Evolutionary conservation across 2,329 filamentous ascomycete genomes (phyloP), one percentile per base, ranked within the genome.

Genomic region (Aspergillus quadrilineatus): DNA sequence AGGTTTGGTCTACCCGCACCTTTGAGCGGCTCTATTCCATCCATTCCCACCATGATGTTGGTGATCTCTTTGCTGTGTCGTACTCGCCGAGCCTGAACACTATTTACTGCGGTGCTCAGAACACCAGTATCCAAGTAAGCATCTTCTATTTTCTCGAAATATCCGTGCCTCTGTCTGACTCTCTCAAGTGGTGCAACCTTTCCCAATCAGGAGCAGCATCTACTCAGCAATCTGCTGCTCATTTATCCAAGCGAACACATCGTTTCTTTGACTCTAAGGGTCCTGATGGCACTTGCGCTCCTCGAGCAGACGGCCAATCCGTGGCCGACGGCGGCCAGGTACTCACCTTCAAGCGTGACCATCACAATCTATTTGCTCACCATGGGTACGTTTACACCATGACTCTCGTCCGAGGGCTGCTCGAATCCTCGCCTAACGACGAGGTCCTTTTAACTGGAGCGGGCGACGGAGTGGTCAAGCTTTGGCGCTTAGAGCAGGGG

Each of bases 331-430:
- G 85, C 43, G 86, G 86, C 1, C 82, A 86, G 34, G 82, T 89
- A 1, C 77, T 97, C 5, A 91, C 96, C 69, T 92, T 97, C 57
- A 88, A 90, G 67, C 85, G 86, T 49, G 84, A 89, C 22, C 88
- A 92, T 55, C 89, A 96, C 56, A 84, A 82, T 56, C 89, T 94
- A 66, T 99, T 96, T 75, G 92, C 94, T 1, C 94, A 99, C 72
- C 93, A 88, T 72, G 94, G 95, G 44, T 97, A 97, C 70, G 87
- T 99, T 0, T 97, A 97, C 73, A 95, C 92, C 73, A 97, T 97
- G 93, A 81, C 96, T 4, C 81, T 99, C 57, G 87, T 90, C 0
- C 86, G 84, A 59, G 90, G 89, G 0, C 81, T 90, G 6, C 82
- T 90, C 4, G 79, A 81, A n/a, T 88, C 88, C 6, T 80, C 84